Conservation (phyloP, 2,329 filamentous ascomycete genomes). For the Passalora sequoiae region DNA sequence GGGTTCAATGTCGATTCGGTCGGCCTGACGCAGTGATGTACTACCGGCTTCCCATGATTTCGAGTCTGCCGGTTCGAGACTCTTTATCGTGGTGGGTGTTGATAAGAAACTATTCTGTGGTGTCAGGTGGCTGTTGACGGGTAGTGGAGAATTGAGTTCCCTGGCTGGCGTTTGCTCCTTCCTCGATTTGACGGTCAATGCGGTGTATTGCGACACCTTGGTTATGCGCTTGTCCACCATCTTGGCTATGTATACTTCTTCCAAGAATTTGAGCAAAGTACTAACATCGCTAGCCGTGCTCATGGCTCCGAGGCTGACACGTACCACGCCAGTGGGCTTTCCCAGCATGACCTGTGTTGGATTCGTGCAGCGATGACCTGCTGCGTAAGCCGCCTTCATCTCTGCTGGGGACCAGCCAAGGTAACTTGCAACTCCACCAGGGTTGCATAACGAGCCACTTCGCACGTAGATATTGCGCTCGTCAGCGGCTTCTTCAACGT, state of each 20-base stretch:
- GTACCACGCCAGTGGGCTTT: constrained; percentile 56
- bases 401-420: constrained; percentile 51
- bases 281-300: constrained; percentile 54
- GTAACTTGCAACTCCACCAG: constrained; percentile 46
- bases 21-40: constrained; percentile 10
- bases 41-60: constrained; percentile 15
- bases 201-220: not conserved
- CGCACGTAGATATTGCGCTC: constrained; percentile 54
- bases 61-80: constrained; percentile 11
- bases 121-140: constrained; percentile 17
- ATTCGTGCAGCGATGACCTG: constrained; percentile 55
- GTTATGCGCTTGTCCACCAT: constrained; percentile 8
- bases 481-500: constrained; percentile 57
- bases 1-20: too few species aligned
- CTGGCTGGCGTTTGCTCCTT: constrained; percentile 7
- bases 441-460: constrained; percentile 54
- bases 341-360: constrained; percentile 51
- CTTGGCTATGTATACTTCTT: constrained; percentile 28
- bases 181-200: constrained; percentile 4
- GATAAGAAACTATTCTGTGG: constrained; percentile 7
- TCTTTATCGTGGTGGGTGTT: constrained; percentile 14
- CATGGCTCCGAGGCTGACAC: constrained; percentile 59
- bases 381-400: constrained; percentile 51
- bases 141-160: constrained; percentile 3
- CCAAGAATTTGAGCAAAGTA: constrained; percentile 51